Percentiles rank a stretch among this genome's conserved stretches.
Evolutionary conservation across 73 alveolate species (phyloP).

Genomic region (Paramecium octaurelia): DNA sequence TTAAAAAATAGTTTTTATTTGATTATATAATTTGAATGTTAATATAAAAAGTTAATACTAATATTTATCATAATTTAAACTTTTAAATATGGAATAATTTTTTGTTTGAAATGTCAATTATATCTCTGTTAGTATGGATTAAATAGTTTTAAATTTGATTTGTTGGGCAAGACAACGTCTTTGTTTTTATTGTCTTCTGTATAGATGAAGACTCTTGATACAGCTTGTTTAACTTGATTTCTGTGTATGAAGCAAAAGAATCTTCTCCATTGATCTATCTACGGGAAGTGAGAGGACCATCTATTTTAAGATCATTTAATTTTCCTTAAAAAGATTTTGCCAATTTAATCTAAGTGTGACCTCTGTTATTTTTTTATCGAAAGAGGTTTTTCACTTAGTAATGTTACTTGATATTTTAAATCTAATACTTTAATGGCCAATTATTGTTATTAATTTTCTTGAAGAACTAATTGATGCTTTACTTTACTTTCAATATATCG

Average conservation of each 20-base stretch:
- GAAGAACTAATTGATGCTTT: conserved; percentile 1
- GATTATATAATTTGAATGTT: not conserved
- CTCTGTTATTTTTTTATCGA: not conserved
- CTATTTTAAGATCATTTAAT: not conserved
- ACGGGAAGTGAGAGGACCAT: not conserved
- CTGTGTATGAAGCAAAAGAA: conserved; percentile 43
- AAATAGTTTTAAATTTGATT: not conserved
- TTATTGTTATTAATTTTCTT: conserved; percentile 15
- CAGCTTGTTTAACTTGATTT: not conserved
- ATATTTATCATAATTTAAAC: not conserved
- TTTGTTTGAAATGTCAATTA: conserved; percentile 34
- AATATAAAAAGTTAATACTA: not conserved
- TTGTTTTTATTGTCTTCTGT: not conserved
- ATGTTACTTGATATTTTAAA: not conserved
- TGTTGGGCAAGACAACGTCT: not conserved
- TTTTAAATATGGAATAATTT: conserved; percentile 9
- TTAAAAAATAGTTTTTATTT: not conserved
- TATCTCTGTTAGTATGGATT: conserved; percentile 25
- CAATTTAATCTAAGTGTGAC: not conserved
- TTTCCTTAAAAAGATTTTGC: not conserved
- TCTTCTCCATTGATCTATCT: not conserved
- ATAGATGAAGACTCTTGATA: not conserved
- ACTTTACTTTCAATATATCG: not conserved
- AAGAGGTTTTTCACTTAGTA: conserved; percentile 23
- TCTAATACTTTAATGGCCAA: conserved; percentile 18